Evolutionary conservation across 164 flowering plant species (phyloP).

Genomic region (Magnolia sinica): DNA sequence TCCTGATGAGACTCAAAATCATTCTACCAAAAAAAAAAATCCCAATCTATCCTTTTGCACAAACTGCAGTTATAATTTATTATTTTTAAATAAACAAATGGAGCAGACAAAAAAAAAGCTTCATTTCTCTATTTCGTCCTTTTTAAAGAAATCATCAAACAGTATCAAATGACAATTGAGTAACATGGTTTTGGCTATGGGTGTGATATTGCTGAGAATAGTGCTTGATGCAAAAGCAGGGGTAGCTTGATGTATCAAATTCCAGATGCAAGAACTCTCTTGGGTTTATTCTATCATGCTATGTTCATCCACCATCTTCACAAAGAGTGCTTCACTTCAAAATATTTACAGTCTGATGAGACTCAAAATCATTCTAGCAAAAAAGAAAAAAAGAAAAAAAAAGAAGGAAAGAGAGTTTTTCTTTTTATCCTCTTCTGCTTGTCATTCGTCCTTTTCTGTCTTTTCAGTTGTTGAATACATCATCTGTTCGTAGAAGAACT

Average conservation of each 20-base stretch:
- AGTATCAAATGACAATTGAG: constrained; percentile 37
- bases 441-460: constrained; percentile 22
- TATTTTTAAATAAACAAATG: not conserved
- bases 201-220: constrained; percentile 37
- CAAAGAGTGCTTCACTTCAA: not conserved
- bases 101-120: not conserved
- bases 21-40: not conserved
- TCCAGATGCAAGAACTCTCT: constrained; percentile 22
- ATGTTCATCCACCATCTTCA: constrained; percentile 3
- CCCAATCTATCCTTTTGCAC: not conserved
- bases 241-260: constrained; percentile 42
- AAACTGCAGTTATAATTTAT: not conserved
- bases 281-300: constrained; percentile 34
- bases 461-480: constrained; percentile 41
- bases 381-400: not conserved
- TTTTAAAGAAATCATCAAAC: constrained; percentile 1
- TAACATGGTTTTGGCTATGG: constrained; percentile 39
- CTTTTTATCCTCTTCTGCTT: constrained; percentile 11
- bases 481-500: constrained; percentile 61
- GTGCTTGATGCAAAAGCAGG: constrained; percentile 43
- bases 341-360: not conserved
- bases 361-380: not conserved
- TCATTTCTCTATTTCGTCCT: not conserved
- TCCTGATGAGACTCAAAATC: not conserved
- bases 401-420: constrained; percentile 7